Base-by-base conservation (phyloP, 202 grass and related monocot genomes). In the Eragrostis tef region DNA sequence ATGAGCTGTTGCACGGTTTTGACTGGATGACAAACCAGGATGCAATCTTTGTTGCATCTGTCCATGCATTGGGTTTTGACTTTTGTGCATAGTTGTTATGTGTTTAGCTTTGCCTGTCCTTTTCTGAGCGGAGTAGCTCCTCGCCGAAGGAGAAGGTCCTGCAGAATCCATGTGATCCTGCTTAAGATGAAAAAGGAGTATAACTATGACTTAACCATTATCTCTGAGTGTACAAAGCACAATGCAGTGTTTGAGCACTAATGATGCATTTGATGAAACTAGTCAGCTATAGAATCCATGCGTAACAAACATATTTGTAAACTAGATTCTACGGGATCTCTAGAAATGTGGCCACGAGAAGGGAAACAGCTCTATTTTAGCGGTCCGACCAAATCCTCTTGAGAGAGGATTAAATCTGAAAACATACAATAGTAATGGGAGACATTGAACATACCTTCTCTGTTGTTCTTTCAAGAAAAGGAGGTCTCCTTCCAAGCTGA, bases 1-100 rank as follows among this genome's bases (percentile, higher is more conserved):
- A 89, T 98, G 95, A 70, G 95, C 87, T 61, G 88, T 91, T 63
- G 92, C 90, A 77, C 73, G 86, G 70, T 93, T 93, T 64, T 94
- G 88, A 85, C 86, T 89, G 17, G 90, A 94, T 31, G 90, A 86
- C 75, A 94, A 89, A 58, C 90, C 92, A 0, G 89, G 94, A 88
- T 94, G 90, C 34, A 75, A 79, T 66, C 86, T 94, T 75, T 87
- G 87, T 59, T 77, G 77, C 46, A 62, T 70, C 25, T 83, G 67
- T 49, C 71, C 81, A 62, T 67, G 81, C 80, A 39, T 13, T 22
- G 25, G 78, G 51, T 60, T 89, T 82, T 74, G 74, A 78, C 59
- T 75, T 83, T 80, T 91, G 29, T 42, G 84, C 47, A 81, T 21
- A 11, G 24, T 6, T 69, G 57, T 46, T 50, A 74, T 77, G 6